Conservation (phyloP, 345 rosid genomes). For the Mangifera indica region DNA sequence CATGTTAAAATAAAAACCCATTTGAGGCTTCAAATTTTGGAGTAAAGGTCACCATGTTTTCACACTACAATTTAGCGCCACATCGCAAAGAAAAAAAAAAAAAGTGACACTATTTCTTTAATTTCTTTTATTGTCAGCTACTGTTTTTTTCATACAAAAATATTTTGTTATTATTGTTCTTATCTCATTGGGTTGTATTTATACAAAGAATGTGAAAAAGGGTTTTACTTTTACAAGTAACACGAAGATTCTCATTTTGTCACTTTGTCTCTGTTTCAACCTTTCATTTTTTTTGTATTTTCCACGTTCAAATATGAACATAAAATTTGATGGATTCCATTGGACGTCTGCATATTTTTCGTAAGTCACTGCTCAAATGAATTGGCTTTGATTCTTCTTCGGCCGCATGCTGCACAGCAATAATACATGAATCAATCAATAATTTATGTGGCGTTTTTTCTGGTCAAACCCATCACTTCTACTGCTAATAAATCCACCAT, state of each 20-base stretch:
- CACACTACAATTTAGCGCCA: constrained; percentile 12
- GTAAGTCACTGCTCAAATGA: not conserved
- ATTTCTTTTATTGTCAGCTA: not conserved
- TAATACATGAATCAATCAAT: no score
- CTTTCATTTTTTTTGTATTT: not conserved
- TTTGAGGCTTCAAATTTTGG: not conserved
- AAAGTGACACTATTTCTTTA: not conserved
- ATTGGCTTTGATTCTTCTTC: not conserved
- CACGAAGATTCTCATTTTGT: constrained; percentile 23
- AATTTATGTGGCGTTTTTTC: no score
- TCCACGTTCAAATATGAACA: not conserved
- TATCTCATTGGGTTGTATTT: not conserved
- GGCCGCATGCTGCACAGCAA: not conserved
- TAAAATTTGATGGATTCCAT: not conserved
- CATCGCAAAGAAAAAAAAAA: not conserved
- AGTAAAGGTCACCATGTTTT: constrained; percentile 6
- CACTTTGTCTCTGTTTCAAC: constrained; percentile 12
- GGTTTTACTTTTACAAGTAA: not conserved
- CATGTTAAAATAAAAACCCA: not conserved
- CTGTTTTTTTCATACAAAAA: not conserved
- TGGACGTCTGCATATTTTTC: not conserved
- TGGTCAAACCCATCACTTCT: no score
- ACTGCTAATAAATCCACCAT: not conserved
- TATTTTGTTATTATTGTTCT: not conserved
- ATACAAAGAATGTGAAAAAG: not conserved